Base-by-base conservation (phyloP, 1,284 basidiomycete genomes). In the Tilletia indica region DNA sequence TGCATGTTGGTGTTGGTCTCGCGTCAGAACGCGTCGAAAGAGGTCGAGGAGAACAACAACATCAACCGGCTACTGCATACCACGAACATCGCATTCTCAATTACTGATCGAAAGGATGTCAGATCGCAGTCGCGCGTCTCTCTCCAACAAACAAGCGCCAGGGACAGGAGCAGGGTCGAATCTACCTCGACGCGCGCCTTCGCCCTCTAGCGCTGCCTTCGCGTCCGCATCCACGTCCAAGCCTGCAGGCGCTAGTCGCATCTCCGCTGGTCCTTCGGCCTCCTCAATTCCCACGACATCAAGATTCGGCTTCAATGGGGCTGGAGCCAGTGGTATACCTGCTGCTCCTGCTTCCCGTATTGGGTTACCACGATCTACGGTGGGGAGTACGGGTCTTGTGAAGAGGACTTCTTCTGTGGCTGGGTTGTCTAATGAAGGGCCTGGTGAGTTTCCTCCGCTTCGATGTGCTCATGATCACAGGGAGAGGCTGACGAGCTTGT, bases 161-260 rank as follows among this genome's bases (percentile, higher is more conserved):
- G 51, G 19, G 6, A 19, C 16, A 19, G 51, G 19, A 9, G 51
- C 19, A 54, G 51, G 19, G 19, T 54, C 51, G n/a, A 19, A 11
- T 11, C 51, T 54, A 19, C 51, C 51, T 54, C 51, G 51, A 54
- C 51, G 51, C 51, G 51, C 51, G 51, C 51, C 51, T 8, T 54
- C 51, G 51, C 51, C 51, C 16, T 54, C 51, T 4, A 54, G 21
- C 51, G 51, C 51, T 54, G 51, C 51, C 19, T 54, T 54, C 16
- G 51, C 51, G 21, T 54, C 51, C 19, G 51, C 51, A 19, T 54
- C 51, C 12, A 54, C 51, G 1, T 19, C 19, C 51, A 19, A 8
- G 16, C 51, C 51, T 19, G 16, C 51, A 8, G 51, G 51, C 6
- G 11, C 51, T 54, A 25, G 51, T 19, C 51, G 19, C 2, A 25